These are phyloP conservation scores for Candida yuanshanica DNA, from an alignment of 805 yeast genomes.

Conservation along the genomic window DNA sequence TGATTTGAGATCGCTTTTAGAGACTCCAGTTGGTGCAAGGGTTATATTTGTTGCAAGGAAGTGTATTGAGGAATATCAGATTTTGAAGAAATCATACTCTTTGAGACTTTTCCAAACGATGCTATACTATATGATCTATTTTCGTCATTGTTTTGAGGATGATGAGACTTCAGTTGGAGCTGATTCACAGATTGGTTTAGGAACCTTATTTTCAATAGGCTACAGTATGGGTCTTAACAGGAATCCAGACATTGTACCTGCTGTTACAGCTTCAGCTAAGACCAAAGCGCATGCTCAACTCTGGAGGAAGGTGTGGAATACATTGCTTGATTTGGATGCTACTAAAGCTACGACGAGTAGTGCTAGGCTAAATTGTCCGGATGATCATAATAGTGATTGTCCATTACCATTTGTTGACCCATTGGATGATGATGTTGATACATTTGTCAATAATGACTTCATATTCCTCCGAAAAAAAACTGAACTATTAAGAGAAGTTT, in stretches of 20 bases:
- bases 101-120: conserved; percentile 49
- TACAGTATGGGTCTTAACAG: conserved; percentile 49
- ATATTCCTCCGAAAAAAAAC: conserved; percentile 27
- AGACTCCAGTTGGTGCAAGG: conserved; percentile 9
- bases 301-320: conserved; percentile 24
- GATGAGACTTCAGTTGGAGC: conserved; percentile 51
- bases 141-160: conserved; percentile 45
- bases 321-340: conserved; percentile 21
- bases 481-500: conserved; percentile 26
- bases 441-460: conserved; percentile 28
- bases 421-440: conserved; percentile 32
- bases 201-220: conserved; percentile 48
- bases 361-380: conserved; percentile 12
- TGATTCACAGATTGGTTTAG: conserved; percentile 41
- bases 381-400: conserved; percentile 17
- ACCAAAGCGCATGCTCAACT: conserved; percentile 12
- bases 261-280: conserved; percentile 6
- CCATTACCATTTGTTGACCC: conserved; percentile 28
- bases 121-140: conserved; percentile 43
- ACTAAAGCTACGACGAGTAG: conserved; percentile 12
- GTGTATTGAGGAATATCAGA: conserved; percentile 48
- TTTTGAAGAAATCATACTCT: conserved; percentile 37
- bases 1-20: conserved; percentile 3
- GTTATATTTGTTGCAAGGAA: conserved; percentile 9
- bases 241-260: conserved; percentile 37